Conservation (phyloP, 2,329 filamentous ascomycete genomes). For the Dothiorella sarmentorum region DNA sequence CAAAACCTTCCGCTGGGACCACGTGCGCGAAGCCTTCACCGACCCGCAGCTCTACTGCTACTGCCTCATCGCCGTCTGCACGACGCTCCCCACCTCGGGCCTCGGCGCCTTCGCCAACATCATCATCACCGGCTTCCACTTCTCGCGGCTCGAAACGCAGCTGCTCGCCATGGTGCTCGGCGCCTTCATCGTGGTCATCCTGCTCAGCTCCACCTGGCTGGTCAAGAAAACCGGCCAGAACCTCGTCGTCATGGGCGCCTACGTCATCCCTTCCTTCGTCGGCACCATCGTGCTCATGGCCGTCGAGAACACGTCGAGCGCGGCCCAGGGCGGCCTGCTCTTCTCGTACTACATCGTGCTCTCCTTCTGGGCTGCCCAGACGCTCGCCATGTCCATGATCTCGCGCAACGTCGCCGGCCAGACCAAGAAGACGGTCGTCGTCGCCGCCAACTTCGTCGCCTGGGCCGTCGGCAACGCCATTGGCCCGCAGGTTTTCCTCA, state of each 20-base stretch:
- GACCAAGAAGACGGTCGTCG: conserved; percentile 67
- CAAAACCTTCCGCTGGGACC: conserved; percentile 51
- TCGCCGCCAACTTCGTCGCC: conserved; percentile 67
- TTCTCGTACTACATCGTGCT: conserved; percentile 74
- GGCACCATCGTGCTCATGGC: conserved; percentile 72
- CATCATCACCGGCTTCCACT: conserved; percentile 67
- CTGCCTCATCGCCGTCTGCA: conserved; percentile 64
- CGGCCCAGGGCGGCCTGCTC: conserved; percentile 63
- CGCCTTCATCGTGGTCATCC: conserved; percentile 67
- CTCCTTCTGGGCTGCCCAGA: conserved; percentile 74
- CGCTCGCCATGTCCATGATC: conserved; percentile 63
- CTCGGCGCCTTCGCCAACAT: conserved; percentile 72
- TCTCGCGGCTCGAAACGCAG: conserved; percentile 64
- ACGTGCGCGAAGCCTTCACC: conserved; percentile 53
- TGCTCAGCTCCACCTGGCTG: conserved; percentile 64
- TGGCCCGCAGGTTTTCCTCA: conserved; percentile 63
- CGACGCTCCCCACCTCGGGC: conserved; percentile 69
- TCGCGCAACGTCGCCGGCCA: conserved; percentile 68
- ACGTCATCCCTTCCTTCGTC: conserved; percentile 65
- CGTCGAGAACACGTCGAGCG: conserved; percentile 55
- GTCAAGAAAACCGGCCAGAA: conserved; percentile 69
- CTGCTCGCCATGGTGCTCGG: conserved; percentile 73
- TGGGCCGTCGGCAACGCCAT: conserved; percentile 68
- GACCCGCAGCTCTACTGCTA: conserved; percentile 54
- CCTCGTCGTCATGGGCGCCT: conserved; percentile 61